phyloP scores from a whole-genome alignment of 78 protist species.

The Dictyostelium firmibasis region DNA sequence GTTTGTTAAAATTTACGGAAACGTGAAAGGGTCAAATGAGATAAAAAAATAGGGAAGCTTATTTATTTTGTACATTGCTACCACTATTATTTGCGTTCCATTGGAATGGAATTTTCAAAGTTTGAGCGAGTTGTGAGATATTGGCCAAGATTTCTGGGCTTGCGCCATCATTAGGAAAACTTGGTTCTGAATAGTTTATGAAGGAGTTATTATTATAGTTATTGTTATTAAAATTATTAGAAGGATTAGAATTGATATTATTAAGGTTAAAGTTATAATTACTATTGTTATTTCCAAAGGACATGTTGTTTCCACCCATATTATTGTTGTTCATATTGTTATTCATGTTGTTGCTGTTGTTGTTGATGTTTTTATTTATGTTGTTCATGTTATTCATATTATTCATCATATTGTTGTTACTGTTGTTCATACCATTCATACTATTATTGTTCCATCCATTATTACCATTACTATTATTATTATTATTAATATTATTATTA shows the following conservation, averaged over 20 bases:
- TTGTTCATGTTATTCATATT: not conserved
- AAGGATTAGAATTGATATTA: not conserved
- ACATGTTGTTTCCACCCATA: not conserved
- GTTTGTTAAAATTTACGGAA: not conserved
- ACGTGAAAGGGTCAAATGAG: too few species aligned
- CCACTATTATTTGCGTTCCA: not conserved
- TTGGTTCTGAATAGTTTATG: slow-evolving; percentile 1
- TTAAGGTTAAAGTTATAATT: not conserved
- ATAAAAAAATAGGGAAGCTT: not conserved
- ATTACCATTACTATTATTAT: not conserved
- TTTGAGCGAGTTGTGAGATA: slow-evolving; percentile 35
- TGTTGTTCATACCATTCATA: not conserved
- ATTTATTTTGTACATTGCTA: not conserved
- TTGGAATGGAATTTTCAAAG: not conserved
- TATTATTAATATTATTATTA: not conserved
- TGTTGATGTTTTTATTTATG: not conserved
- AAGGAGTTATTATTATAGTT: not conserved
- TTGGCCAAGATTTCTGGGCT: slow-evolving; percentile 42
- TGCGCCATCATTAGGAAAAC: slow-evolving; percentile 9
- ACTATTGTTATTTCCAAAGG: not conserved
- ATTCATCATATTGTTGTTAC: not conserved
- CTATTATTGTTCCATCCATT: not conserved
- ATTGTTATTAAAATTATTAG: not conserved
- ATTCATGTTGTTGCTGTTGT: not conserved
- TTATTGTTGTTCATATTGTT: not conserved